Evolutionary conservation across 2,329 filamentous ascomycete genomes (phyloP), one percentile per base, ranked within the genome.

Genomic region (Penicillium sp.): DNA sequence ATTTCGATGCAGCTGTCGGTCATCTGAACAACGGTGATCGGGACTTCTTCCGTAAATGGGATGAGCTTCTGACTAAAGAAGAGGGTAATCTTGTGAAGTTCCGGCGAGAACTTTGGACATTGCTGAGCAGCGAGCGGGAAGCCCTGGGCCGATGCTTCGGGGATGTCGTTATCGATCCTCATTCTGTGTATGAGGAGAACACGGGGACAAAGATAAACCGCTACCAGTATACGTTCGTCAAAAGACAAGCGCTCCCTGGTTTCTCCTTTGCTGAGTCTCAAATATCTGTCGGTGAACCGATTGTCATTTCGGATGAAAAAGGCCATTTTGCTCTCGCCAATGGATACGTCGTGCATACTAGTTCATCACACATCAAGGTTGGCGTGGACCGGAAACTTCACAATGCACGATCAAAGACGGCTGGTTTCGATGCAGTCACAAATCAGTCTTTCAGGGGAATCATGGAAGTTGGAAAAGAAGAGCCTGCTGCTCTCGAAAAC

Each of bases 301-400:
- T 97, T 49, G 94, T 99, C n/a, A 84, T 99, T 4, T 97, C 94
- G 0, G 94, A 97, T 66, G 94, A 99, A 72, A 82, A 90, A 59
- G 94, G 94, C 0, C 94, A 99, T 72, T 99, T 96, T 78, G 93
- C 93, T 0, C 82, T 99, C 39, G 92, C 93, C 0, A 91, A 96
- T 64, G 94, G 94, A 2, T 99, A 90, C 67, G 90, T 97, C 9
- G 89, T 89, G 0, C 84, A 89, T 38, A 86, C 95, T 31, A 85
- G 84, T 57, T 89, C 87, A 69, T 83, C 85, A 41, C 83, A 86
- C 59, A 91, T 99, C 63, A 91, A 87, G 15, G 91, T 97, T 16
- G 90, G 91, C 4, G 92, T 99, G 9, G 94, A 99, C 76, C 85
- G 94, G 59, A 85, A 90, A 59, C 81, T 99, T 46, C 92, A 96